Evolutionary conservation across 805 yeast genomes (phyloP).

Genomic region (Nakazawaea sp.): DNA sequence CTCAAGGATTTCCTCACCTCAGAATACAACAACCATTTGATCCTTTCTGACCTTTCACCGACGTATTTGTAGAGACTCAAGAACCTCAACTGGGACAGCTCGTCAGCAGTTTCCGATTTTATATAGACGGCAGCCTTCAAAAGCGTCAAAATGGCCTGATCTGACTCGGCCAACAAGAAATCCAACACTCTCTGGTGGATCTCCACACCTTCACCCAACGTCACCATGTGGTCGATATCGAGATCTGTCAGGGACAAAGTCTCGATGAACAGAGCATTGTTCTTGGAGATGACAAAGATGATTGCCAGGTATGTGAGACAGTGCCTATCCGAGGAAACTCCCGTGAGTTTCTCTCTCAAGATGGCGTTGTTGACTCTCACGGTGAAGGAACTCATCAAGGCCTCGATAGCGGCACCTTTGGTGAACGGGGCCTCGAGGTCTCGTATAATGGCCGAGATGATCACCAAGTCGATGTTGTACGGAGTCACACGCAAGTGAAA

Average conservation of each 20-base stretch:
- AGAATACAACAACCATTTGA: conserved; percentile 15
- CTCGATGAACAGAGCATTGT: conserved; percentile 27
- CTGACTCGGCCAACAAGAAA: conserved; percentile 13
- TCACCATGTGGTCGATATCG: conserved; percentile 21
- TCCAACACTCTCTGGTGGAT: conserved; percentile 30
- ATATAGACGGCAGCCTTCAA: conserved; percentile 7
- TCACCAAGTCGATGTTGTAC: conserved; percentile 43
- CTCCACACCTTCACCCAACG: conserved; percentile 24
- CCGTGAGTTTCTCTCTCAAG: conserved; percentile 7
- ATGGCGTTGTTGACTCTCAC: conserved; percentile 31
- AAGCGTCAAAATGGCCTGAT: conserved; percentile 10
- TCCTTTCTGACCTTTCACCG: conserved; percentile 9
- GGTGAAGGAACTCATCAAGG: conserved; percentile 36
- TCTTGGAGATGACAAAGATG: conserved; percentile 26
- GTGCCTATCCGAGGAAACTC: conserved; percentile 15
- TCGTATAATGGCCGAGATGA: conserved; percentile 40
- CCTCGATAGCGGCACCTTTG: conserved; percentile 38
- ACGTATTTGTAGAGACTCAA: conserved; percentile 10
- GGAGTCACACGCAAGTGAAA: conserved; percentile 31
- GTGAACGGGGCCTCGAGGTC: conserved; percentile 57
- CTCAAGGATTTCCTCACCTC: conserved; percentile 7
- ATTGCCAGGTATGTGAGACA: conserved; percentile 24
- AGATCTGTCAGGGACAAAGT: conserved; percentile 27
- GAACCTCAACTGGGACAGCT: conserved; percentile 9
- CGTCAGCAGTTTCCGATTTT: conserved; percentile 8